phyloP scores from a whole-genome alignment of 139 green algal species.

The Gonium pectorale region DNA sequence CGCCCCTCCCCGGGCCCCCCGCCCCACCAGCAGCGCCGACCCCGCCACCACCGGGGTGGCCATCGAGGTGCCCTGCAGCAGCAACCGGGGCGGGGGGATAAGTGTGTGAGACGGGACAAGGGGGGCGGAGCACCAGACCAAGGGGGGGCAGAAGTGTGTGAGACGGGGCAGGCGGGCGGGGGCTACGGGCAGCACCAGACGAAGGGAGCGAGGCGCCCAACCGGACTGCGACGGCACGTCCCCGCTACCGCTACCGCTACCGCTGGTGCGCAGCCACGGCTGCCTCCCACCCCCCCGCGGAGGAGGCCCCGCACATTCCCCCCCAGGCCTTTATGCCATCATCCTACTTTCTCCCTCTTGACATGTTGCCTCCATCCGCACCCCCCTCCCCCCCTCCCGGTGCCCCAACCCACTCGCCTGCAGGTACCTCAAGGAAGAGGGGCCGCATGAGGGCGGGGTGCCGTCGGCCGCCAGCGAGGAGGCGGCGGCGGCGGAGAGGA shows the following conservation, averaged over 20 bases:
- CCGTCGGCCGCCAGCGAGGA: not conserved
- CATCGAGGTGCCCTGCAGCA: slow-evolving; percentile 91
- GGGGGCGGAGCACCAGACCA: not conserved
- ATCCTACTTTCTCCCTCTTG: no score
- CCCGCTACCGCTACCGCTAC: no score
- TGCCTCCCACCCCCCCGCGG: no score
- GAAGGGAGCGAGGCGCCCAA: no score
- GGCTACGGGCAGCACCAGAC: no score
- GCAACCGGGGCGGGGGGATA: not conserved
- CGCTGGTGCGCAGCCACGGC: no score
- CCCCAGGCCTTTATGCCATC: no score
- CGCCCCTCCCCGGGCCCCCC: no score
- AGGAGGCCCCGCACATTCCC: no score
- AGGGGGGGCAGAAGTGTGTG: not conserved
- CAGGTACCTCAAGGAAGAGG: not conserved
- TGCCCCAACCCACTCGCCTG: not conserved
- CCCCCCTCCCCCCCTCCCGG: not conserved
- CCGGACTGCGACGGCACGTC: no score
- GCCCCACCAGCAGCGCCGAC: slow-evolving; percentile 65
- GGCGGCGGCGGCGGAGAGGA: slow-evolving; percentile 57
- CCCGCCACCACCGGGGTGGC: slow-evolving; percentile 80
- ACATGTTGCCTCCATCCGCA: not conserved
- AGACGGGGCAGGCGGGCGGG: no score
- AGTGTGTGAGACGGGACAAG: not conserved
- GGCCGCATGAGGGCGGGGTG: not conserved